Evolutionary conservation across 768 basidiomycete species (phyloP).

Genomic region (Gloeostereum incarnatum): DNA sequence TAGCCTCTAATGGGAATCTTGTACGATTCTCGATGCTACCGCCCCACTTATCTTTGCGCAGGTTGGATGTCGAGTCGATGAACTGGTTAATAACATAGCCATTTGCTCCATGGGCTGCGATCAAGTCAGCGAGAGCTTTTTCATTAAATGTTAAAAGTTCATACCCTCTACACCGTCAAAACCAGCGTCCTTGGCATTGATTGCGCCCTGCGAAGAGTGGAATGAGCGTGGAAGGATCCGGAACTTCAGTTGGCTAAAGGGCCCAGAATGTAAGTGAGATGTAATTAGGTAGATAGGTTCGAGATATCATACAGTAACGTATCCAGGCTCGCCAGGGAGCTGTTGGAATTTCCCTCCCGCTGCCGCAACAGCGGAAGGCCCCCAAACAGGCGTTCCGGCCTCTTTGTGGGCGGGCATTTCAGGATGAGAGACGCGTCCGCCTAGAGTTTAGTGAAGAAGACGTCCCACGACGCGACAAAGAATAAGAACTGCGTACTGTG

Average conservation of each 20-base stretch:
- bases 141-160: too few relatives aligned
- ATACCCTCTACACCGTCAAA: slow-evolving; percentile 25
- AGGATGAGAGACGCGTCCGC: slow-evolving; percentile 15
- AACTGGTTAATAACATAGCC: slow-evolving; percentile 42
- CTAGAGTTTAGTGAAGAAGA: slow-evolving; percentile 7
- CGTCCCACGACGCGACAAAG: background rate
- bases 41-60: slow-evolving; percentile 50
- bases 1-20: slow-evolving; percentile 41
- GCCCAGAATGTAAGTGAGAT: slow-evolving; percentile 6
- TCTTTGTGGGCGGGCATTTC: slow-evolving; percentile 13
- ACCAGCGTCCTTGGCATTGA: slow-evolving; percentile 23
- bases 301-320: slow-evolving; percentile 11
- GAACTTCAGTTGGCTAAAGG: slow-evolving; percentile 14
- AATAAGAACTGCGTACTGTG: background rate
- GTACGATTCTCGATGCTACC: slow-evolving; percentile 50
- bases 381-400: slow-evolving; percentile 13
- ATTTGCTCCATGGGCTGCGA: slow-evolving; percentile 31
- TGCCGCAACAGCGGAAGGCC: slow-evolving; percentile 15
- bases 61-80: slow-evolving; percentile 36
- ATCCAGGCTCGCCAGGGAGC: slow-evolving; percentile 15
- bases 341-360: slow-evolving; percentile 18
- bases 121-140: too few relatives aligned
- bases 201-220: slow-evolving; percentile 22
- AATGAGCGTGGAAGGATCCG: slow-evolving; percentile 21
- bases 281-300: too few relatives aligned